Base-by-base conservation (phyloP, 2,329 filamentous ascomycete genomes). In the Botryotinia narcissicola region DNA sequence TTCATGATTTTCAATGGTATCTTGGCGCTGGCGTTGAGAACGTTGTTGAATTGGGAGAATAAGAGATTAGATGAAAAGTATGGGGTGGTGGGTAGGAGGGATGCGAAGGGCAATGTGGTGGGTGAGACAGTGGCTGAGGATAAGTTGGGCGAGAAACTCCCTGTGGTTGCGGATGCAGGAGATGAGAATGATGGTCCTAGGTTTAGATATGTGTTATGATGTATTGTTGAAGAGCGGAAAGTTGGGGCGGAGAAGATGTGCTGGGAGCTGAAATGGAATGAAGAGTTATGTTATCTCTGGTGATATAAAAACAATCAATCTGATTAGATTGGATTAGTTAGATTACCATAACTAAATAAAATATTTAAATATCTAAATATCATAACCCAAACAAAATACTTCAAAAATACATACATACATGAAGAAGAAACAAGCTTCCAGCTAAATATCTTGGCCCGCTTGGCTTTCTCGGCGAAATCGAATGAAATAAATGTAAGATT, bases 1-100 rank as follows among this genome's bases (percentile, higher is more conserved):
- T 88, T 92, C 60, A 91, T 90, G 81, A 80, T 91, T 10, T 82
- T 92, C 61, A 90, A 89, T 0, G 87, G 84, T 0, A 73, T 86
- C 0, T 79, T 92, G 9, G 88, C 89, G 0, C 76, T 90, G 0
- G 71, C 82, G 1, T 79, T 91, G 59, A 84, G 90, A 9, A 82
- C 83, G 10, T 80, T 91, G 35, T 83, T 92, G 32, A 84, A 84
- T 22, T 86, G 84, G 81, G 87, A 92, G 82, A 93, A 93, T 75
- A 84, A 81, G 78, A 87, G 87, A 76, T 80, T 92, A 4, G 90
- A 89, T 68, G 79, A 81, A 75, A 84, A 85, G 68, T 78, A 78
- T 71, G 78, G 78, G 0, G 25, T 22, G 18, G 71, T 78, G 6
- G 72, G 70, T 6, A 72, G 68, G n/a, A 68, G 73, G 18, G 73